These are phyloP conservation scores for Trichoderma lentiforme DNA, from an alignment of 2,329 filamentous ascomycete species.

Conservation along the genomic window DNA sequence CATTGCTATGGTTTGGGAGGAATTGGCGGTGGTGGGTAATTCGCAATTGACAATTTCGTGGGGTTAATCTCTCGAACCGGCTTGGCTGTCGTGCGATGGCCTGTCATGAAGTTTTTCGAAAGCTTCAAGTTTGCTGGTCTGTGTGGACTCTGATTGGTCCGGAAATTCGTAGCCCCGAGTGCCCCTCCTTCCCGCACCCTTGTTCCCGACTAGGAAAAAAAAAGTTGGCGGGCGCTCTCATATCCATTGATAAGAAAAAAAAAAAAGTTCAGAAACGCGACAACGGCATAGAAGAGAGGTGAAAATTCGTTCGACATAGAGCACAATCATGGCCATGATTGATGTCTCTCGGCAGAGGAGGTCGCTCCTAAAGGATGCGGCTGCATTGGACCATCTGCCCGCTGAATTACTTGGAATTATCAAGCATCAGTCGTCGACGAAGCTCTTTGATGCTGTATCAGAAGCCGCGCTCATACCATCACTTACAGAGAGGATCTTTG, in stretches of 20 bases:
- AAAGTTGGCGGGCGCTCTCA: slow-evolving; percentile 25
- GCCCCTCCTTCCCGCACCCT: slow-evolving; percentile 29
- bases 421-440: slow-evolving; percentile 57
- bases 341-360: slow-evolving; percentile 53
- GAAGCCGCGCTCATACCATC: slow-evolving; percentile 64
- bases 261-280: slow-evolving; percentile 21
- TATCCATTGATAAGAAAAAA: slow-evolving; percentile 24
- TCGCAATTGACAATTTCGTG: slow-evolving; percentile 24
- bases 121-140: slow-evolving; percentile 27
- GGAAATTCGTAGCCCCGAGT: slow-evolving; percentile 35
- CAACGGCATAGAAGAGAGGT: slow-evolving; percentile 22
- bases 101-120: slow-evolving; percentile 44
- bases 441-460: slow-evolving; percentile 70
- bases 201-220: slow-evolving; percentile 31
- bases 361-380: slow-evolving; percentile 54
- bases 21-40: slow-evolving; percentile 21
- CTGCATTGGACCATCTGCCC: slow-evolving; percentile 59
- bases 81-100: slow-evolving; percentile 11
- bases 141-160: slow-evolving; percentile 33
- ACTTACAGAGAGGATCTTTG: slow-evolving; percentile 70
- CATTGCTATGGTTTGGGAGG: slow-evolving; percentile 45
- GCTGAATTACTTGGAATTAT: slow-evolving; percentile 67
- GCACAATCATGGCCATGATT: slow-evolving; percentile 51
- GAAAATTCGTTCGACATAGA: slow-evolving; percentile 27
- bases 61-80: not conserved